Evolutionary conservation across 176 grass and related monocot species (phyloP).

Genomic region (Musa itinerans): DNA sequence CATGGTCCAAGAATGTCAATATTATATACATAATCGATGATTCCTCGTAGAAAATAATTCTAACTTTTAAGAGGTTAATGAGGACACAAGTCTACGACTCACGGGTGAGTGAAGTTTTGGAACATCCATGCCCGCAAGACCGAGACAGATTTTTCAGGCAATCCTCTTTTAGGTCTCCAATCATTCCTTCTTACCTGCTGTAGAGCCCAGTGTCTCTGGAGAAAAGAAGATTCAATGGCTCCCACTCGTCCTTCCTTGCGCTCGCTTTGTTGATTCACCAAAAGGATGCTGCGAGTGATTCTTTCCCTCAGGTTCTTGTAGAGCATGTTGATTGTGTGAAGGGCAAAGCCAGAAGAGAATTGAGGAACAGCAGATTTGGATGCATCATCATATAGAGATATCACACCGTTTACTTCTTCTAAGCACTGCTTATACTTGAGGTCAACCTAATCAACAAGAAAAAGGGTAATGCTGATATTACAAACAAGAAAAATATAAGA

Average conservation of each 20-base stretch:
- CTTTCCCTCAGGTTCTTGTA: not conserved
- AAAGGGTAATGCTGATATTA: not conserved
- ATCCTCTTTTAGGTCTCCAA: constrained; percentile 4
- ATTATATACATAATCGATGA: not conserved
- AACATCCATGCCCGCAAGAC: not conserved
- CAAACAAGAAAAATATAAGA: no score
- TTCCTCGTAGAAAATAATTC: not conserved
- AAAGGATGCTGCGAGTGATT: not conserved
- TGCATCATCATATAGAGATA: not conserved
- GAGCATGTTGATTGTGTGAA: not conserved
- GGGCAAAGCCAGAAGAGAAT: not conserved
- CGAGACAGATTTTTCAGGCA: not conserved
- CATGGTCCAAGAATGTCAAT: not conserved
- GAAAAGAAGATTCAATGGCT: not conserved
- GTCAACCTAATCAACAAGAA: not conserved
- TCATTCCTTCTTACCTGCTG: not conserved
- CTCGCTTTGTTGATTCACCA: not conserved
- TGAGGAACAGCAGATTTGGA: not conserved
- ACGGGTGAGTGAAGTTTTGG: not conserved
- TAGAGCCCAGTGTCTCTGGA: not conserved
- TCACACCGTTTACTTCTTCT: not conserved
- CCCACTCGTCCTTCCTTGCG: not conserved
- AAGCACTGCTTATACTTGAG: not conserved
- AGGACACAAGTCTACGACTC: not conserved
- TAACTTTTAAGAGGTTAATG: not conserved